Evolutionary conservation across 2,329 filamentous ascomycete species (phyloP).

Genomic region (Aspergillus thermomutatus): DNA sequence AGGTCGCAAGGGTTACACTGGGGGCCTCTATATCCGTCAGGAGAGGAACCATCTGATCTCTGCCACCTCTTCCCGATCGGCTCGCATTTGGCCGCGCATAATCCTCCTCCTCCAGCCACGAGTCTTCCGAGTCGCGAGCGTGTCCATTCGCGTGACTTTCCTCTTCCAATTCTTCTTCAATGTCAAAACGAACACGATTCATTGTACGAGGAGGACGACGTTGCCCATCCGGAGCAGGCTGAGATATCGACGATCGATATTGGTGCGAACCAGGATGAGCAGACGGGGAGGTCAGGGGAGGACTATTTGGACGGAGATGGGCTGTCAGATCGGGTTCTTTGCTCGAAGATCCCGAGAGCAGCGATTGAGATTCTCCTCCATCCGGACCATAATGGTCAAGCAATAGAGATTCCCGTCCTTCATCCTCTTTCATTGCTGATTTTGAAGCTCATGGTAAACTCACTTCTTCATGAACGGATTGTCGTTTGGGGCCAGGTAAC

Average conservation of each 20-base stretch:
- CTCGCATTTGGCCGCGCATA: slow-evolving; percentile 48
- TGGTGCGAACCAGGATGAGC: slow-evolving; percentile 18
- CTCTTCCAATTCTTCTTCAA: slow-evolving; percentile 31
- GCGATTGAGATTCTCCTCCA: slow-evolving; percentile 30
- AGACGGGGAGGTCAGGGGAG: slow-evolving; percentile 19
- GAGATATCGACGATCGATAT: slow-evolving; percentile 43
- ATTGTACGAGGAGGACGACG: slow-evolving; percentile 57
- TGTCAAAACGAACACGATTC: slow-evolving; percentile 73
- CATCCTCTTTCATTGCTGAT: slow-evolving; percentile 43
- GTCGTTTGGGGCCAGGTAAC: slow-evolving; percentile 24
- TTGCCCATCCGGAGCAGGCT: slow-evolving; percentile 37
- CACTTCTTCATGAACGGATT: slow-evolving; percentile 7
- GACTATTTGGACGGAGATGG: slow-evolving; percentile 18
- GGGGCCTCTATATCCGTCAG: slow-evolving; percentile 82
- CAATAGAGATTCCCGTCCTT: slow-evolving; percentile 32
- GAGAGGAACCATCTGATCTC: slow-evolving; percentile 61
- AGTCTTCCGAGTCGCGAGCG: slow-evolving; percentile 25
- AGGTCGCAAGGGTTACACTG: slow-evolving; percentile 66
- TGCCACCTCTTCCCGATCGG: slow-evolving; percentile 36
- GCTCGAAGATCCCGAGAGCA: slow-evolving; percentile 29
- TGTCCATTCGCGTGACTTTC: slow-evolving; percentile 32
- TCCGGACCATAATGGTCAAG: slow-evolving; percentile 28
- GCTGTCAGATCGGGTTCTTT: slow-evolving; percentile 27
- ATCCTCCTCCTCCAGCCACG: slow-evolving; percentile 59
- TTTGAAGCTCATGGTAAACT: slow-evolving; percentile 19